These are phyloP conservation scores for Fraxinus dipetala DNA, from an alignment of 305 asterid genomes.

Conservation along the genomic window DNA sequence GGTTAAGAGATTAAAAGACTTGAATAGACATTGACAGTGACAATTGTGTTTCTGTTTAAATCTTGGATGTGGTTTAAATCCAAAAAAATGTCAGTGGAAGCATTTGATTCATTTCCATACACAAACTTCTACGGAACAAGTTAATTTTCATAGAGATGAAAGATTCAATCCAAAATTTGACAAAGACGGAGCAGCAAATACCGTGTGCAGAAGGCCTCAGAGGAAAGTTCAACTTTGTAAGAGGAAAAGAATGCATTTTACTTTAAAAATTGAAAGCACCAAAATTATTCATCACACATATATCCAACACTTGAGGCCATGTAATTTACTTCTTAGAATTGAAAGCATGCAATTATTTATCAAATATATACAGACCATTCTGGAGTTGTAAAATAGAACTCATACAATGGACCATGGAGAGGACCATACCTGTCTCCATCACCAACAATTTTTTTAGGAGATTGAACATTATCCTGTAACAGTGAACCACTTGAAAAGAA, in stretches of 20 bases:
- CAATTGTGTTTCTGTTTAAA: neutral
- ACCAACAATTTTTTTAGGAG: constrained; percentile 53
- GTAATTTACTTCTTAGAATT: neutral
- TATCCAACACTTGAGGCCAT: neutral
- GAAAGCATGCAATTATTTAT: neutral
- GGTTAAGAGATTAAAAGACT: neutral
- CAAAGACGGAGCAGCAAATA: neutral
- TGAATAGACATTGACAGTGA: neutral
- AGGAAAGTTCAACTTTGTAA: neutral
- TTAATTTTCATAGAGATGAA: neutral
- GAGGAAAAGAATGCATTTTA: neutral
- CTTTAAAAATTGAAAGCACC: no score
- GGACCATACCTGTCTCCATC: constrained; percentile 73
- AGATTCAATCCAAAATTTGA: neutral
- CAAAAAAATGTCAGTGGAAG: neutral
- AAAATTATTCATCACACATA: neutral
- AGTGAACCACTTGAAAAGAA: constrained; percentile 49
- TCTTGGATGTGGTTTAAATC: neutral
- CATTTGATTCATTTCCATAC: neutral
- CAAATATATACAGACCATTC: neutral
- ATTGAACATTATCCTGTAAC: constrained; percentile 49
- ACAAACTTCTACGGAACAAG: no score
- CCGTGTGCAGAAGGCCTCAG: neutral
- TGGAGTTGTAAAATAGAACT: neutral
- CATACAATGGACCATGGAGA: neutral